Percentiles rank a stretch among this genome's conserved stretches.
phyloP scores from a whole-genome alignment of 441 rosid genomes.

The Eruca vesicaria region DNA sequence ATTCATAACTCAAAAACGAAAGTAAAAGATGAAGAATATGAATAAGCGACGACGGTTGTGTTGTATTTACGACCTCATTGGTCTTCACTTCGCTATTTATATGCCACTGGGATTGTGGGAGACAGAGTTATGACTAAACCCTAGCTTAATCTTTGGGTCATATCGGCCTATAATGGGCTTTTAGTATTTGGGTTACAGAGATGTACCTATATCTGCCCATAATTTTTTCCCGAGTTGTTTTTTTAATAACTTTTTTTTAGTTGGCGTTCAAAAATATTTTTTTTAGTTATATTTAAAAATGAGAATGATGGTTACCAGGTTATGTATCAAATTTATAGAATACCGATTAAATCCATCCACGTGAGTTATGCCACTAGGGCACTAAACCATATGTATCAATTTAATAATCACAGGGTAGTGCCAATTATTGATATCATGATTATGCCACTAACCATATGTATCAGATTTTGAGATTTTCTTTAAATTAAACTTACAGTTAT shows the following conservation, averaged over 20 bases:
- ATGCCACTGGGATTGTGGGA: background rate
- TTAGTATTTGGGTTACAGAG: background rate
- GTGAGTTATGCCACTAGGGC: no score
- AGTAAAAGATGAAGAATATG: background rate
- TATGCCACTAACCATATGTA: background rate
- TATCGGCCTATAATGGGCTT: background rate
- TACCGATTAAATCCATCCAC: no score
- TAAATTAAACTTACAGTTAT: background rate
- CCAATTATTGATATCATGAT: background rate
- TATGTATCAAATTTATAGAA: no score
- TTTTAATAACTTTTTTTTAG: background rate
- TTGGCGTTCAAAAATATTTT: no score
- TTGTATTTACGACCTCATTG: background rate
- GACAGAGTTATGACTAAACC: background rate
- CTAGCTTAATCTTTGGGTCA: slow-evolving; percentile 4
- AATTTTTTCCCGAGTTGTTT: background rate
- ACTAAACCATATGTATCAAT: no score
- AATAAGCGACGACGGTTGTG: background rate
- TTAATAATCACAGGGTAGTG: background rate
- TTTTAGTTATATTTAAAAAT: no score
- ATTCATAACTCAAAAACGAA: background rate
- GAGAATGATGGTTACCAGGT: no score
- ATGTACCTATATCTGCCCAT: slow-evolving; percentile 1
- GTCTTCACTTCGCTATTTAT: background rate
- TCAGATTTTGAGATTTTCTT: background rate